Evolutionary conservation across 2,329 filamentous ascomycete genomes (phyloP).

Genomic region (Sphaerulina musiva): DNA sequence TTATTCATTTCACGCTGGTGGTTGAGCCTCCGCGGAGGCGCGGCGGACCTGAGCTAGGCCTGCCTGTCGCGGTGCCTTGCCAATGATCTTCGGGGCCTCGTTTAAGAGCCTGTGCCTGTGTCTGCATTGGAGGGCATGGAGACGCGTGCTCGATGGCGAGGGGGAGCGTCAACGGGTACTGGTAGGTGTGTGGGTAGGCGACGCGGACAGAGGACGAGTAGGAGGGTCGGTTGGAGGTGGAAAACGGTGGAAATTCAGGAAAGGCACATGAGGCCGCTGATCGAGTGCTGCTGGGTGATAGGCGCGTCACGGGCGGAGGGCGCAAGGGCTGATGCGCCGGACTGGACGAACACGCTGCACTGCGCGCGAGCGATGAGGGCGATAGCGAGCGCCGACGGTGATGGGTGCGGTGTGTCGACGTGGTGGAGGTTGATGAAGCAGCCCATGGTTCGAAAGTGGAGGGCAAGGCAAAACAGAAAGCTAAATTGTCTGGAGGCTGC

Average conservation of each 20-base stretch:
- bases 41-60: conserved; percentile 1
- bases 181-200: background rate
- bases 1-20: conserved; percentile 9
- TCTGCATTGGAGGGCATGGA: conserved; percentile 6
- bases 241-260: background rate
- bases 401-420: too few relatives aligned
- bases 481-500: too few relatives aligned
- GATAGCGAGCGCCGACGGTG: background rate
- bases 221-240: background rate
- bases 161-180: background rate
- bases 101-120: background rate
- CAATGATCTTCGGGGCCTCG: background rate
- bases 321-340: background rate
- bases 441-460: too few relatives aligned
- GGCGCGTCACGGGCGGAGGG: background rate
- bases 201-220: background rate
- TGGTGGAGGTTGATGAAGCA: too few relatives aligned
- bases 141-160: background rate
- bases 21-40: conserved; percentile 2
- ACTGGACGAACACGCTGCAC: background rate
- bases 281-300: background rate
- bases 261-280: conserved; percentile 1
- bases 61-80: conserved; percentile 1
- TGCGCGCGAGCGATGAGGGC: background rate
- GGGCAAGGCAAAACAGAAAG: too few relatives aligned